Percentiles rank a stretch among this genome's conserved stretches.
phyloP scores from a whole-genome alignment of 768 basidiomycete species.

The Leccinum barrowsii region DNA sequence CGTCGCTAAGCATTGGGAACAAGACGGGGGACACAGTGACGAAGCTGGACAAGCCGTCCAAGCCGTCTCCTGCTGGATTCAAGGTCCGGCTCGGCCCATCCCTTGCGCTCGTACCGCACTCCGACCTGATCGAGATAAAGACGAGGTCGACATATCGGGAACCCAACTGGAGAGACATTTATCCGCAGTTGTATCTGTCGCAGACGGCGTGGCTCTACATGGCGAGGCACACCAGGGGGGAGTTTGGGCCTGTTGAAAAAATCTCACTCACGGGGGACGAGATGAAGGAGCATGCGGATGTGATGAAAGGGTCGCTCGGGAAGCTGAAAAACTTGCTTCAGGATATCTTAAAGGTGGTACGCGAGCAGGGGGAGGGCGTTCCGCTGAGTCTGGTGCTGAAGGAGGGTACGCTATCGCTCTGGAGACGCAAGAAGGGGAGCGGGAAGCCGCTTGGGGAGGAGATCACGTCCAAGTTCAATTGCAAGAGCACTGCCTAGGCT shows the following conservation, averaged over 20 bases:
- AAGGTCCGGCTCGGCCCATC: slow-evolving; percentile 24
- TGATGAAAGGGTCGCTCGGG: slow-evolving; percentile 17
- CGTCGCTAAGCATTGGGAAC: slow-evolving; percentile 20
- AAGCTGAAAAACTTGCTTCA: slow-evolving; percentile 29
- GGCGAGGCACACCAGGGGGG: slow-evolving; percentile 53
- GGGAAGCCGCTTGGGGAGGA: slow-evolving; percentile 19
- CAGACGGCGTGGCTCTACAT: slow-evolving; percentile 61
- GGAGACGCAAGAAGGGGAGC: slow-evolving; percentile 38
- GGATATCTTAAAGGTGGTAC: slow-evolving; percentile 45
- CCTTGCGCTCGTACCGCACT: slow-evolving; percentile 33
- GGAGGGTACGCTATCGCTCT: slow-evolving; percentile 42
- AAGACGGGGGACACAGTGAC: neutral
- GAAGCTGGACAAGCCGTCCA: neutral
- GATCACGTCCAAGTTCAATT: slow-evolving; percentile 25
- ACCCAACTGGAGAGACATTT: slow-evolving; percentile 57
- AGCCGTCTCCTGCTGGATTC: slow-evolving; percentile 3
- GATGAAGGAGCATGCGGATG: slow-evolving; percentile 22
- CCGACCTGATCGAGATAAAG: slow-evolving; percentile 34
- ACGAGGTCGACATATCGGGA: slow-evolving; percentile 29
- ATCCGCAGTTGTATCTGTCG: slow-evolving; percentile 67
- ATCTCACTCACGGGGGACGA: slow-evolving; percentile 32
- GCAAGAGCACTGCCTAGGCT: neutral
- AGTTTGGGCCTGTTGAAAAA: slow-evolving; percentile 50
- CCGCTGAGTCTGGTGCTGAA: slow-evolving; percentile 55
- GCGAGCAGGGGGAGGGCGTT: slow-evolving; percentile 49